These are phyloP conservation scores for Chionographis japonica DNA, from an alignment of 106 monocot genomes.

Conservation along the genomic window DNA sequence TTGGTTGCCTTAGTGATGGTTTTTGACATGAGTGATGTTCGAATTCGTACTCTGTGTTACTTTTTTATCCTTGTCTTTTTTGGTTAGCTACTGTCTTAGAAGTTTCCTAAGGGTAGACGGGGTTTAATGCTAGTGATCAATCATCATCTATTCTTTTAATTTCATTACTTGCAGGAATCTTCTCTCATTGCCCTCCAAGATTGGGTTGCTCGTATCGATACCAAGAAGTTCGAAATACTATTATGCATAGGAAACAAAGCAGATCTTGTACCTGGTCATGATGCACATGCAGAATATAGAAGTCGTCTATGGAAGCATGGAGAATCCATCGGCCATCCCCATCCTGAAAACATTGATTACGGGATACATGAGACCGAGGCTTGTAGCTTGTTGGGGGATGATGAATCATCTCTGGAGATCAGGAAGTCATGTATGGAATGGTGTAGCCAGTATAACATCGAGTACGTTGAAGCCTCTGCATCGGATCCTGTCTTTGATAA, in stretches of 20 bases:
- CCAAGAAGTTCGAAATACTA: conserved; percentile 68
- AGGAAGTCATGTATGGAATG: conserved; percentile 62
- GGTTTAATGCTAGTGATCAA: neutral
- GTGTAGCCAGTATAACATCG: conserved; percentile 81
- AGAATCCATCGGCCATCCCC: conserved; percentile 54
- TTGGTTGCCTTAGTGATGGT: conserved; percentile 85
- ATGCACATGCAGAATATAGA: conserved; percentile 82
- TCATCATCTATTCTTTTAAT: neutral
- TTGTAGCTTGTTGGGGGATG: conserved; percentile 64
- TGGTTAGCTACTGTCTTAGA: neutral
- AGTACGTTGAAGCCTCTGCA: conserved; percentile 93
- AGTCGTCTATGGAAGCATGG: conserved; percentile 56
- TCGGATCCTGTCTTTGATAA: conserved; percentile 90
- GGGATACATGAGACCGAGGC: conserved; percentile 79
- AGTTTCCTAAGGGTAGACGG: neutral
- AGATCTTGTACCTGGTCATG: conserved; percentile 86
- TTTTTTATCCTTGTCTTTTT: conserved; percentile 2
- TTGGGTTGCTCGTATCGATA: conserved; percentile 58
- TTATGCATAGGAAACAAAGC: conserved; percentile 95
- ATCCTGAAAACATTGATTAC: conserved; percentile 64
- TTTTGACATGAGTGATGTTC: conserved; percentile 94
- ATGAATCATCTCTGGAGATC: conserved; percentile 53
- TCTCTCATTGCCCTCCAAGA: conserved; percentile 65
- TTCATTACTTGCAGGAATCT: conserved; percentile 47
- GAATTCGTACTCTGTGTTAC: conserved; percentile 5